Base-by-base conservation (phyloP, 768 basidiomycete genomes). In the Tephrocybe sp. region DNA sequence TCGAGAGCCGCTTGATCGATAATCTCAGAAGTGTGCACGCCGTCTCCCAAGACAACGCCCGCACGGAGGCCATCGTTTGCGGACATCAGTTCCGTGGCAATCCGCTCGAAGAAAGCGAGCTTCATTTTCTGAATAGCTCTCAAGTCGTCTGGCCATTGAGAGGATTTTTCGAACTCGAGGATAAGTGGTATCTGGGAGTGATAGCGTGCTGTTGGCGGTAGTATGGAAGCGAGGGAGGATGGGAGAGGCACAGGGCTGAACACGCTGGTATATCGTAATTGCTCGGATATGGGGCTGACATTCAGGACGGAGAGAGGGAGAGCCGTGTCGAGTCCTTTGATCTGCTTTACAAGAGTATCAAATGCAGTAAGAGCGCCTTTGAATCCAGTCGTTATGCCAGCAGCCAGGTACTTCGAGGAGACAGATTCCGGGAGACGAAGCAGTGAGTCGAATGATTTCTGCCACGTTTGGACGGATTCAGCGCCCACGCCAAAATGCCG, bases 71-170 rank as follows among this genome's bases (percentile, higher is more conserved):
- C 82, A 0, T 72, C 49, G 1, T 77, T 68, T 1, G 72, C 60
- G 9, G 66, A 63, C 78, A 83, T 81, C 40, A 97, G 72, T 1
- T 76, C 73, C 16, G 74, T 70, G 1, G 87, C 91, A 6, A 97
- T 74, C 33, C 82, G 80, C 61, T 93, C 90, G 53, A 97, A 82
- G 63, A 98, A 88, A 0, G 94, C 95, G 1, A 95, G 72, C 65
- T 98, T 98, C 66, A 93, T 86, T 54, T 91, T 91, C 64, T 97
- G 95, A 40, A 97, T 88, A 0, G 94, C 93, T 15, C 74, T 77
- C 3, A 98, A 76, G 56, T 98, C 93, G 60, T 98, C 94, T 0
- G 97, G 95, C 97, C 97, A 99, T 53, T 81, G 80, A 0, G 86
- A 83, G 0, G 93, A 95, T 53, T 86, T 88, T 63, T 98, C 95